phyloP scores from a whole-genome alignment of 2,329 filamentous ascomycete species.

The Aspergillus pseudoterreus region DNA sequence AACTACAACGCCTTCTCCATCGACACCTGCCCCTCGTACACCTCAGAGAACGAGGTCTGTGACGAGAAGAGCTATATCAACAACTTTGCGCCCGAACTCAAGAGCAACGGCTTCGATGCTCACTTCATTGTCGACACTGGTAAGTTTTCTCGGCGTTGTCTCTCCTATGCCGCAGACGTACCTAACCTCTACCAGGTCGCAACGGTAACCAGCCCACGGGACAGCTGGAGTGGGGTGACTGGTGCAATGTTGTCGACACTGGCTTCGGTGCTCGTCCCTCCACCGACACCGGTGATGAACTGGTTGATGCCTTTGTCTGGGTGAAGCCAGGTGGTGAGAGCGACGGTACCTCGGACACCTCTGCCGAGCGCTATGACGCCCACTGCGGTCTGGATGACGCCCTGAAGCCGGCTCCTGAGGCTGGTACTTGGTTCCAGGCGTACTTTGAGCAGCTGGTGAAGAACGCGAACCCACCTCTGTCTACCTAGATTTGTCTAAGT shows the following conservation, averaged over 20 bases:
- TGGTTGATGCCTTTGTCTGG: constrained; percentile 67
- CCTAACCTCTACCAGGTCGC: constrained; percentile 41
- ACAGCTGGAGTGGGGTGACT: constrained; percentile 59
- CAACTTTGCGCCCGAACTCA: constrained; percentile 48
- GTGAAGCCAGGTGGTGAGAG: constrained; percentile 63
- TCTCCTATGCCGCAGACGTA: background rate
- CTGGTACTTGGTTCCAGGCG: constrained; percentile 62
- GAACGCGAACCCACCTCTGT: constrained; percentile 27
- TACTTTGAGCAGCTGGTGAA: constrained; percentile 28
- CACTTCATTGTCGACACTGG: constrained; percentile 55
- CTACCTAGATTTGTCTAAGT: background rate
- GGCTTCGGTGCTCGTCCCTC: constrained; percentile 64
- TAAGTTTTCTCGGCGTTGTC: constrained; percentile 20
- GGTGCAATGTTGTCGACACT: constrained; percentile 63
- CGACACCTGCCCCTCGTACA: constrained; percentile 43
- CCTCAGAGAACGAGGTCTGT: constrained; percentile 46
- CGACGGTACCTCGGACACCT: constrained; percentile 50
- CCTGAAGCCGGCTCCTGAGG: constrained; percentile 64
- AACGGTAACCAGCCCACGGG: constrained; percentile 59
- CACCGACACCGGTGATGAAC: constrained; percentile 56
- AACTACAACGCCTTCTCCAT: constrained; percentile 58
- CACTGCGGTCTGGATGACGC: constrained; percentile 54
- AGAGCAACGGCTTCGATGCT: constrained; percentile 46
- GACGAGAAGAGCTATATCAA: constrained; percentile 54
- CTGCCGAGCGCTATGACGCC: constrained; percentile 51